phyloP scores from a whole-genome alignment of 2,329 filamentous ascomycete genomes.

The Cercospora berteroae region DNA sequence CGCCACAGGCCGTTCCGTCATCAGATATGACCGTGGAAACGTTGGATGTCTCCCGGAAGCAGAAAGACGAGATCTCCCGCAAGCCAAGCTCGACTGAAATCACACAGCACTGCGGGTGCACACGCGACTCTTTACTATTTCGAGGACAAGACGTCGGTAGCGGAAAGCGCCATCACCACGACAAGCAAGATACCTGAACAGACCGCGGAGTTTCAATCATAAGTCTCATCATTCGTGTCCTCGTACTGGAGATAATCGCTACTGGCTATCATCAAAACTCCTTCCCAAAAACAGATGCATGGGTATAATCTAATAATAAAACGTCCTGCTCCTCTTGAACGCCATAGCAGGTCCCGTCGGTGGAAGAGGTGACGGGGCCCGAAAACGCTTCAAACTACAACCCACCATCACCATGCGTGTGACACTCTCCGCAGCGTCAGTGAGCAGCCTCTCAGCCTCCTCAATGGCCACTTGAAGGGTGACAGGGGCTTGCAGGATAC shows the following conservation, averaged over 20 bases:
- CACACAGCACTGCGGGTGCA: background rate
- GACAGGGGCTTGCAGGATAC: conserved; percentile 37
- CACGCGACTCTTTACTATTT: background rate
- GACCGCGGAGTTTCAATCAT: background rate
- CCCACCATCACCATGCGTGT: conserved; percentile 42
- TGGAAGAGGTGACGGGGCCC: conserved; percentile 11
- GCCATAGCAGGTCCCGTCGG: conserved; percentile 8
- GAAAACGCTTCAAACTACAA: conserved; percentile 28
- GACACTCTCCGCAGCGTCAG: conserved; percentile 40
- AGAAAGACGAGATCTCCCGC: background rate
- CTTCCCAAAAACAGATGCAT: background rate
- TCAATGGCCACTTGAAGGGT: conserved; percentile 39
- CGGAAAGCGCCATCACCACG: background rate
- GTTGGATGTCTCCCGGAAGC: background rate
- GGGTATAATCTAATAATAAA: conserved; percentile 13
- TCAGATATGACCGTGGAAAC: background rate
- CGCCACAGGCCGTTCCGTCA: background rate
- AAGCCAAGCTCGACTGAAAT: background rate
- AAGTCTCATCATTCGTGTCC: background rate
- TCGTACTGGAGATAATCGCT: background rate
- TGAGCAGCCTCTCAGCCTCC: conserved; percentile 38
- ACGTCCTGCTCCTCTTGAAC: conserved; percentile 17
- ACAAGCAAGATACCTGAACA: background rate
- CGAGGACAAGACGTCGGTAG: background rate
- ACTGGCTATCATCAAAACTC: background rate